phyloP scores from a whole-genome alignment of 208 protist genomes.

The Trypanosoma vivax region DNA sequence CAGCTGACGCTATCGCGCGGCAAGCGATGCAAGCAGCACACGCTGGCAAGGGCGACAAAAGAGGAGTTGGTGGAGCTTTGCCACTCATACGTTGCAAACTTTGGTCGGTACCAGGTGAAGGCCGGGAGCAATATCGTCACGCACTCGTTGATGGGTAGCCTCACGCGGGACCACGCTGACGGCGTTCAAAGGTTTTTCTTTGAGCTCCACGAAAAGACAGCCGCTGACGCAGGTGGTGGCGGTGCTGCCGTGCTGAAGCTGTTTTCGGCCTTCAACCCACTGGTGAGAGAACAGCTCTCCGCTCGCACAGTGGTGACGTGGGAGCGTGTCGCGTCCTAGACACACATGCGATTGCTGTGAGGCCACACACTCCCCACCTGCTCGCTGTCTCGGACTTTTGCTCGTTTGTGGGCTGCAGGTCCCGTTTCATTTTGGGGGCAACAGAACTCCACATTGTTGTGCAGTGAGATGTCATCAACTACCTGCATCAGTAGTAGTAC shows the following conservation, averaged over 20 bases:
- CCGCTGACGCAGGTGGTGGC: not conserved
- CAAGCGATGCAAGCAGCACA: conserved; percentile 17
- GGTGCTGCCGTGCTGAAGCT: conserved; percentile 17
- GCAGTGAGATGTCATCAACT: no score
- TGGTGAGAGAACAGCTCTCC: conserved; percentile 21
- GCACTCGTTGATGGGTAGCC: conserved; percentile 15
- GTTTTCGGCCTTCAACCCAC: conserved; percentile 7
- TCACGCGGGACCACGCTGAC: conserved; percentile 15
- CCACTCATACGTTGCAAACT: conserved; percentile 55
- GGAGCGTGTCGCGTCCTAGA: conserved; percentile 13
- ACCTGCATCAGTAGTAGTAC: no score
- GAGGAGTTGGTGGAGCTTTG: conserved; percentile 61
- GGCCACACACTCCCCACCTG: no score
- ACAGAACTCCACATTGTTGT: no score
- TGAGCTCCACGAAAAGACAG: conserved; percentile 2
- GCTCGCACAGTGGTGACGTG: conserved; percentile 41
- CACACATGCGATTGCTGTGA: no score
- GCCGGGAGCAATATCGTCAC: conserved; percentile 18
- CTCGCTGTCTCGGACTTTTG: no score
- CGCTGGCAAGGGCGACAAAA: conserved; percentile 22
- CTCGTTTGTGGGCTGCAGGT: no score
- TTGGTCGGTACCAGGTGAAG: conserved; percentile 41
- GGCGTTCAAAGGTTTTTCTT: conserved; percentile 17
- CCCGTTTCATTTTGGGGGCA: no score
- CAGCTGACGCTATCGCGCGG: conserved; percentile 32